Evolutionary conservation across 2,329 filamentous ascomycete species (phyloP).

Genomic region (Diplodia scrobiculata): DNA sequence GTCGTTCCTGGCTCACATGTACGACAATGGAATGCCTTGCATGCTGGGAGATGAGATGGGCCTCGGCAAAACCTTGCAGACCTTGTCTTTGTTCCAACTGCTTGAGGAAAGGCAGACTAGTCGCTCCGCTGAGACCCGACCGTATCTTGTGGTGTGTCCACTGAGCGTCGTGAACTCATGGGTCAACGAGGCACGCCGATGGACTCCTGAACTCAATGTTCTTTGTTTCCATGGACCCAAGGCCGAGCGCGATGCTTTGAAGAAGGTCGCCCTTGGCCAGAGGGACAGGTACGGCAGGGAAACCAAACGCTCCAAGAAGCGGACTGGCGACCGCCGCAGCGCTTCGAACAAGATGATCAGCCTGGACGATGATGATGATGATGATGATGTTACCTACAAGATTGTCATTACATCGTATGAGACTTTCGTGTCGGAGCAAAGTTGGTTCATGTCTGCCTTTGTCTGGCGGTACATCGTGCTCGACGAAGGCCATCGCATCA

Average conservation of each 20-base stretch:
- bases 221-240: constrained; percentile 96
- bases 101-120: constrained; percentile 85
- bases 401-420: constrained; percentile 94
- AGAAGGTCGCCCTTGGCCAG: constrained; percentile 52
- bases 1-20: constrained; percentile 97
- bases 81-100: constrained; percentile 93
- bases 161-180: constrained; percentile 96
- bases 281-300: constrained; percentile 53
- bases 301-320: constrained; percentile 75
- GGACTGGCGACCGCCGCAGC: constrained; percentile 82
- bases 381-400: constrained; percentile 42
- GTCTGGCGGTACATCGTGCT: constrained; percentile 99
- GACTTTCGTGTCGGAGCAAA: constrained; percentile 96
- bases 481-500: constrained; percentile 98
- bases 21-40: constrained; percentile 99
- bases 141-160: constrained; percentile 94
- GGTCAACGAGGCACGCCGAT: constrained; percentile 97
- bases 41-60: constrained; percentile 99
- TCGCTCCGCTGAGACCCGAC: constrained; percentile 66
- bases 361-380: constrained; percentile 33
- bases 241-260: constrained; percentile 74
- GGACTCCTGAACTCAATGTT: constrained; percentile 82
- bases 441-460: constrained; percentile 85
- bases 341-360: constrained; percentile 45
- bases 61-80: constrained; percentile 98